Evolutionary conservation across 2,329 filamentous ascomycete genomes (phyloP), one percentile per base, ranked within the genome.

Genomic region (Setomelanomma holmii): DNA sequence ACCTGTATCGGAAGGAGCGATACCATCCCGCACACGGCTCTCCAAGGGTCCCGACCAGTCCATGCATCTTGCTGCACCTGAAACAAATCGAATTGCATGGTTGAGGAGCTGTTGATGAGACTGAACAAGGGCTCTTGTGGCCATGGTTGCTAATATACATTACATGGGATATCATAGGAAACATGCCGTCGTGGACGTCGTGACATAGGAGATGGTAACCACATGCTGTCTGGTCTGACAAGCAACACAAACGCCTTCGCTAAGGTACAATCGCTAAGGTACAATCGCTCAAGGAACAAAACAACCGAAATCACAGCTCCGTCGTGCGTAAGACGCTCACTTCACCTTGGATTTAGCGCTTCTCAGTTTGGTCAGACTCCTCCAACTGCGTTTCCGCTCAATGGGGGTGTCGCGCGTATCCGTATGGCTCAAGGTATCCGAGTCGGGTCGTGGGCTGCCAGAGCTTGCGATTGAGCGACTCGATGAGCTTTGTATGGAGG

Each of bases 371-470:
- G 55, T 60, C 38, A 68, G 48, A 23, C 49, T 53, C 42, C 58
- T 68, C 60, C 64, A 63, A 30, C 55, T 65, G 58, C 64, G 64
- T 33, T 59, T 54, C 23, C 55, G 41, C 55, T 47, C 45, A 36
- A 52, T 45, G 40, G 55, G 44, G 45, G 63, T 19, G 44, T 62
- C 35, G 45, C 53, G 42, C 17, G 54, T 35, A 30, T 58, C 53
- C 51, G 55, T 17, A 27, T 47, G 44, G 55, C 63, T 61, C 52
- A 73, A 50, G 0, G 69, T 72, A 45, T 71, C 69, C 17, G 71
- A 74, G 19, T 72, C 72, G 20, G 71, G 60, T 27, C 64, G 55
- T n/a, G 64, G 66, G 41, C 59, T 67, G 7, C 67, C 68, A 11
- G 44, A 23, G 30, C 54, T 61, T 47, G 40, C 55, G 34, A 35